These are phyloP conservation scores for Dendrocalamus latiflorus DNA, from an alignment of 202 grass and related monocot genomes.

Conservation along the genomic window DNA sequence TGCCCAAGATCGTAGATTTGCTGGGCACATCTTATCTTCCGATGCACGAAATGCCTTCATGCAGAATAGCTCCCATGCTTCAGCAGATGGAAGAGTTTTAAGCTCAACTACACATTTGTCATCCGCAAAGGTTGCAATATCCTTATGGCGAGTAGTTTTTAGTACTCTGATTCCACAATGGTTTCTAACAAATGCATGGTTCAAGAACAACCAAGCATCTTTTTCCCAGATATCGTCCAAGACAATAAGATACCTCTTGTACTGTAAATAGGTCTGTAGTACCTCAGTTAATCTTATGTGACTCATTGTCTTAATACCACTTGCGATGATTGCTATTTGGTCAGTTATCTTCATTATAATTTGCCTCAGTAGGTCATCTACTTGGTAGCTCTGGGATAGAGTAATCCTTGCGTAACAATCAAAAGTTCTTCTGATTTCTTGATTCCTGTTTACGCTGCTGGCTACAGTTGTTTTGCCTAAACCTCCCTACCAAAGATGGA, in stretches of 20 bases:
- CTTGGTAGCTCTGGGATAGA: neutral
- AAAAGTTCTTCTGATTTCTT: neutral
- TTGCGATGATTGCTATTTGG: neutral
- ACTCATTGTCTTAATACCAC: neutral
- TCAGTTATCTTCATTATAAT: neutral
- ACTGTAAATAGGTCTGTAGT: neutral
- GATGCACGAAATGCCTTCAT: neutral
- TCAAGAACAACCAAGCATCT: neutral
- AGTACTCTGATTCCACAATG: too few species aligned
- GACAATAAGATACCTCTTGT: constrained; percentile 10
- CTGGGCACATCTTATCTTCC: neutral
- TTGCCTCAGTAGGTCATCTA: neutral
- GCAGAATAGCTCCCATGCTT: neutral
- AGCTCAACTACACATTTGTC: neutral
- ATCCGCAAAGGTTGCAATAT: constrained; percentile 5
- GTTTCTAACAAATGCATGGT: too few species aligned
- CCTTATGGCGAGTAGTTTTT: neutral
- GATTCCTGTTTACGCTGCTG: neutral
- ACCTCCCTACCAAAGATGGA: constrained; percentile 44
- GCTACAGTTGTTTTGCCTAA: constrained; percentile 28
- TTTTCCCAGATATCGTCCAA: constrained; percentile 29
- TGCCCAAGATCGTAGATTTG: neutral
- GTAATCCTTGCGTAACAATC: neutral
- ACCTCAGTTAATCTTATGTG: too few species aligned
- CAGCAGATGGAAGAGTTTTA: neutral